Conservation (phyloP, 1,284 basidiomycete genomes). For the Phylloboletellus chloephorus region DNA sequence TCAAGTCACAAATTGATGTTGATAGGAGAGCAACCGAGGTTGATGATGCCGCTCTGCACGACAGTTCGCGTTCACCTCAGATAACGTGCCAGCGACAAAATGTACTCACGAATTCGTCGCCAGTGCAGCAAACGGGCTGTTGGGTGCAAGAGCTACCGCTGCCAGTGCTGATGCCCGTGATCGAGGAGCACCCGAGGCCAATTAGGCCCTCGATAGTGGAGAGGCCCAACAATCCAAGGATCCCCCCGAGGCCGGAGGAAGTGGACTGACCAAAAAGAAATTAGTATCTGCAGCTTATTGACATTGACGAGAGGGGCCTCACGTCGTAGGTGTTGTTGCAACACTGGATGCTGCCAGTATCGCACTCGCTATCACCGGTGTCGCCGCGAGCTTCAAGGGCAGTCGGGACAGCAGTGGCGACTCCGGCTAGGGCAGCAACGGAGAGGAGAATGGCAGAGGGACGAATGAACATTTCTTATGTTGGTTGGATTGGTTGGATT, state of each 20-base stretch:
- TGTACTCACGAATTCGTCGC: constrained; percentile 15
- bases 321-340: constrained; percentile 10
- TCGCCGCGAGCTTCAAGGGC: constrained; percentile 4
- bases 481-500: neutral
- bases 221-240: constrained; percentile 4
- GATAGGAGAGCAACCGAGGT: constrained; percentile 14
- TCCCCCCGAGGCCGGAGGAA: fast-evolving
- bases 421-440: constrained; percentile 7
- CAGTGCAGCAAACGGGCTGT: constrained; percentile 19
- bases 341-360: constrained; percentile 16
- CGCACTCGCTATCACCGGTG: constrained; percentile 3
- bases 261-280: constrained; percentile 4
- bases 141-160: constrained; percentile 8
- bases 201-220: neutral
- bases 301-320: neutral
- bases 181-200: constrained; percentile 14
- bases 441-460: constrained; percentile 9
- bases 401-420: constrained; percentile 10
- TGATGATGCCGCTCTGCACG: constrained; percentile 10
- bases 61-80: neutral
- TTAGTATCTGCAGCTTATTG: neutral
- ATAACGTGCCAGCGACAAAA: neutral
- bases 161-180: constrained; percentile 1
- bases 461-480: constrained; percentile 14
- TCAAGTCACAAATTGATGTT: constrained; percentile 5